phyloP scores from a whole-genome alignment of 441 rosid genomes.

The Biscutella laevigata region DNA sequence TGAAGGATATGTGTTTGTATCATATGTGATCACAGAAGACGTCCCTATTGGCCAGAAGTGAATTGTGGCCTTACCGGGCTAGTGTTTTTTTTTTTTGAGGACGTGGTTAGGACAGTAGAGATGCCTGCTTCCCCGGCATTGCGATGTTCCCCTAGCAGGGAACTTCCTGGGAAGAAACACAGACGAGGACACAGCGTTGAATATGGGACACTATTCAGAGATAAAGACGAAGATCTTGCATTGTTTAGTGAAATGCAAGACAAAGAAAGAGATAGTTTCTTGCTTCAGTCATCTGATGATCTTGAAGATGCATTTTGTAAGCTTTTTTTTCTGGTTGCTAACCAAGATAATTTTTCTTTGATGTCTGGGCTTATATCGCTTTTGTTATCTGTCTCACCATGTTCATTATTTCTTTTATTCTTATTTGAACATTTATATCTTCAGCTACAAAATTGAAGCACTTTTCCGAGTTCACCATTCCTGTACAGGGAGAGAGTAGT shows the following conservation, averaged over 20 bases:
- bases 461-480: slow-evolving; percentile 73
- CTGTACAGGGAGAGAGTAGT: slow-evolving; percentile 77
- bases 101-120: slow-evolving; percentile 24
- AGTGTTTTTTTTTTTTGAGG: slow-evolving; percentile 22
- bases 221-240: slow-evolving; percentile 83
- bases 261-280: slow-evolving; percentile 68
- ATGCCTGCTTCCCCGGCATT: slow-evolving; percentile 95
- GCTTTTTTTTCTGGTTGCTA: slow-evolving; percentile 23
- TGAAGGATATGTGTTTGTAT: slow-evolving; percentile 16
- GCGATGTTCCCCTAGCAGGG: slow-evolving; percentile 74
- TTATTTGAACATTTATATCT: slow-evolving; percentile 16
- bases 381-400: slow-evolving; percentile 11
- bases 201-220: slow-evolving; percentile 49
- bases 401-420: neutral
- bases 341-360: slow-evolving; percentile 2
- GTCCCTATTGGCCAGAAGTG: slow-evolving; percentile 13
- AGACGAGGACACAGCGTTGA: slow-evolving; percentile 79
- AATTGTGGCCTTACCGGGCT: slow-evolving; percentile 13
- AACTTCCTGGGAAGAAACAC: slow-evolving; percentile 52
- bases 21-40: slow-evolving; percentile 17
- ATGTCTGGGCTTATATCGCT: neutral
- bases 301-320: slow-evolving; percentile 84
- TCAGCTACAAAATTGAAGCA: slow-evolving; percentile 79
- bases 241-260: slow-evolving; percentile 86
- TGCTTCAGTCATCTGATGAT: slow-evolving; percentile 74